phyloP scores from a whole-genome alignment of 176 grass and related monocot species.

The Alopecurus myosuroides region DNA sequence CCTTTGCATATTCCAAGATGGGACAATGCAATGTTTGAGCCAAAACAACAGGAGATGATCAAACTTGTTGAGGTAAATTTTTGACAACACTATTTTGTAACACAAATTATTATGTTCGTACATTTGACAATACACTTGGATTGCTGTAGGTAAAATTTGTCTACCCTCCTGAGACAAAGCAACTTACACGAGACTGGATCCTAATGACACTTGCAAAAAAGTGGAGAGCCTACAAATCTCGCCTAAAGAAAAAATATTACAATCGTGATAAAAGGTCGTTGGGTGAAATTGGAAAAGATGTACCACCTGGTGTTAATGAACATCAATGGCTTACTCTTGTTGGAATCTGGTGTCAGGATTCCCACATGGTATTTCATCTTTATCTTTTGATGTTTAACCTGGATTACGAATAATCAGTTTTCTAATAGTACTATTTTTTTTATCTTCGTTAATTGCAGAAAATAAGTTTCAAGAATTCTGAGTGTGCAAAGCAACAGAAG shows the following conservation, averaged over 20 bases:
- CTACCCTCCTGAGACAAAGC: background rate
- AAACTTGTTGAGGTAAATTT: background rate
- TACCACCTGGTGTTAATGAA: background rate
- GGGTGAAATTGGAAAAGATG: background rate
- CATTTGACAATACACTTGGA: background rate
- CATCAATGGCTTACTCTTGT: background rate
- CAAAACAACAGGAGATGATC: background rate
- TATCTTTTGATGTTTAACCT: background rate
- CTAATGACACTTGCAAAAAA: background rate
- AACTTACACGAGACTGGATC: background rate
- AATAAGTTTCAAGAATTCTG: background rate
- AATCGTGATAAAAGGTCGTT: background rate
- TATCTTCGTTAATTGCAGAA: background rate
- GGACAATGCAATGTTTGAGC: background rate
- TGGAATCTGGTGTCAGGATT: background rate
- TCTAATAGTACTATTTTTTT: background rate
- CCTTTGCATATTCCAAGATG: constrained; percentile 13
- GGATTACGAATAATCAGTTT: background rate
- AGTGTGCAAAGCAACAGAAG: background rate
- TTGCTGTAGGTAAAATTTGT: background rate
- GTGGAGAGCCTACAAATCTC: background rate
- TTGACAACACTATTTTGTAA: background rate
- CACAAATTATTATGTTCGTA: background rate
- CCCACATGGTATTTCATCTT: background rate
- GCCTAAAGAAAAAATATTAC: background rate